Evolutionary conservation across 2,329 filamentous ascomycete genomes (phyloP).

Genomic region (Monosporascus cannonballus): DNA sequence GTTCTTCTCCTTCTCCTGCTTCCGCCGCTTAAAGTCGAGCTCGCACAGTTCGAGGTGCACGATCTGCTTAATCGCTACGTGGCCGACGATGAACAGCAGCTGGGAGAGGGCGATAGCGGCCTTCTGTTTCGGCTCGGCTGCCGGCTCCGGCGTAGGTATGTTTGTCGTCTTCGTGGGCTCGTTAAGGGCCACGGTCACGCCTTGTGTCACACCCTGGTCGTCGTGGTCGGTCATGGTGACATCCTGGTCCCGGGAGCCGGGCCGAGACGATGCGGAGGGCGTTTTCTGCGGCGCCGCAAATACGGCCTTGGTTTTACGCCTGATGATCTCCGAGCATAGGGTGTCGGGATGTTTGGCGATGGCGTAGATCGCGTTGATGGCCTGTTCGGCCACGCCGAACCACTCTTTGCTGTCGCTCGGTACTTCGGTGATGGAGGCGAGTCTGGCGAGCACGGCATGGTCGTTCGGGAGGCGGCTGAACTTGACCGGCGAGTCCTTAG

Average conservation of each 20-base stretch:
- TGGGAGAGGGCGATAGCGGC: constrained; percentile 77
- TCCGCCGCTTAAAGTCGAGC: constrained; percentile 93
- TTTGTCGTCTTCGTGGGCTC: constrained; percentile 26
- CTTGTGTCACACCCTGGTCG: constrained; percentile 29
- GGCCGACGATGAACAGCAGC: constrained; percentile 88
- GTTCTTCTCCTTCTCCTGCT: constrained; percentile 78
- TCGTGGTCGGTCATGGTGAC: constrained; percentile 23
- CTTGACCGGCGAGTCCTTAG: constrained; percentile 62
- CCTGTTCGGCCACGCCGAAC: constrained; percentile 93
- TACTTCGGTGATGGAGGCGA: constrained; percentile 81
- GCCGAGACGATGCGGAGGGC: constrained; percentile 34
- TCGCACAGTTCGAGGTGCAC: constrained; percentile 97
- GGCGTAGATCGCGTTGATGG: constrained; percentile 90
- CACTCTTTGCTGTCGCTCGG: constrained; percentile 89
- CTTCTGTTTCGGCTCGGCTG: constrained; percentile 52
- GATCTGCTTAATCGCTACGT: constrained; percentile 97
- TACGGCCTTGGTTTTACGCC: constrained; percentile 78
- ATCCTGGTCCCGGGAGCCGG: constrained; percentile 40
- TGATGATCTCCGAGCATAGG: constrained; percentile 84
- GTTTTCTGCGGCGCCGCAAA: constrained; percentile 49
- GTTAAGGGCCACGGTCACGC: constrained; percentile 23
- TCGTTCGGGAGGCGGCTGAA: constrained; percentile 83
- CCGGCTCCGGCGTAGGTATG: constrained; percentile 20
- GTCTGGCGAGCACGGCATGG: constrained; percentile 74
- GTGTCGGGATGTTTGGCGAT: constrained; percentile 91